Evolutionary conservation across 1,284 basidiomycete species (phyloP).

Genomic region (Schizophyllum commune): DNA sequence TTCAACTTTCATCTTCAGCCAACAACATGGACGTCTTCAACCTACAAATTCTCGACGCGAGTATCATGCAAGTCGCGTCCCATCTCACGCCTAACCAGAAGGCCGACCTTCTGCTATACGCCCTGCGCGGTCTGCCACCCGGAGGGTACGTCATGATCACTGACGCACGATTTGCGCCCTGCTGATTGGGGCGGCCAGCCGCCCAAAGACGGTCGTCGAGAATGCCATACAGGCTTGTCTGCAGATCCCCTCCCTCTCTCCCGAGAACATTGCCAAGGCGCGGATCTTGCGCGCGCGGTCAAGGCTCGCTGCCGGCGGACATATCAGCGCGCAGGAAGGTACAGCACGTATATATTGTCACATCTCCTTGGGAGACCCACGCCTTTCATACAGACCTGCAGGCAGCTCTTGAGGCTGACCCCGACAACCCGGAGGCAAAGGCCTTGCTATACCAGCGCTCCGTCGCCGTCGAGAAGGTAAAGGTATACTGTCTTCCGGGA

Average conservation of each 20-base stretch:
- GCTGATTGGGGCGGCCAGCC: background rate
- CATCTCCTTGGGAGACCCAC: background rate
- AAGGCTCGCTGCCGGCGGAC: conserved; percentile 49
- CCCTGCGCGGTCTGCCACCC: conserved; percentile 42
- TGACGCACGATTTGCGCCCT: conserved; percentile 6
- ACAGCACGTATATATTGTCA: conserved; percentile 2
- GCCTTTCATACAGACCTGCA: conserved; percentile 42
- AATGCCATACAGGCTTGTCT: conserved; percentile 68
- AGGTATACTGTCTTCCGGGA: conserved; percentile 5
- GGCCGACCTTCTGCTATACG: conserved; percentile 56
- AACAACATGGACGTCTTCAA: conserved; percentile 59
- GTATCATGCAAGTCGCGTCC: conserved; percentile 54
- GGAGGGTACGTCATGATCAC: conserved; percentile 29
- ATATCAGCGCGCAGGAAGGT: conserved; percentile 62
- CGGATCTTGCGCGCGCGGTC: conserved; percentile 57
- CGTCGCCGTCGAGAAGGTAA: conserved; percentile 36
- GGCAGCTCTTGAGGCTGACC: conserved; percentile 54
- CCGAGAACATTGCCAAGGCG: conserved; percentile 49
- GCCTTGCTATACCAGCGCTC: conserved; percentile 46
- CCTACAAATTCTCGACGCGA: conserved; percentile 63
- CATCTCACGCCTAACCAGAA: conserved; percentile 56
- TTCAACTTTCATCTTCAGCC: background rate
- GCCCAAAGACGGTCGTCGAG: conserved; percentile 47
- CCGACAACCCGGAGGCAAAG: conserved; percentile 61
- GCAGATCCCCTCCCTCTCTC: conserved; percentile 43